phyloP scores from a whole-genome alignment of 805 yeast species.

The Suhomyces pyralidae region DNA sequence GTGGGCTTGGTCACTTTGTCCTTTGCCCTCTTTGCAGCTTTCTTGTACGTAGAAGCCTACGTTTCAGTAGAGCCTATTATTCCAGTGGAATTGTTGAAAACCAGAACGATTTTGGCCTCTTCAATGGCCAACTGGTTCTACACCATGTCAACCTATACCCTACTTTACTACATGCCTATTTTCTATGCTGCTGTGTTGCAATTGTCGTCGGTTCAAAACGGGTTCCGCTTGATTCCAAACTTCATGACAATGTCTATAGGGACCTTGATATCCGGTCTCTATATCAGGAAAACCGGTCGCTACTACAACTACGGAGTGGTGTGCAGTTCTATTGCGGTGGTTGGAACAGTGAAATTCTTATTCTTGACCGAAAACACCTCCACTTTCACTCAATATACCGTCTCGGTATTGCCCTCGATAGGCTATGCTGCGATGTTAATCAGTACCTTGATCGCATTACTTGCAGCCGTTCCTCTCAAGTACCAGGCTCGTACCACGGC shows the following conservation, averaged over 20 bases:
- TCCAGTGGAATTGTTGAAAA: conserved; percentile 56
- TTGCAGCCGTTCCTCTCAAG: conserved; percentile 66
- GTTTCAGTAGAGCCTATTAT: conserved; percentile 63
- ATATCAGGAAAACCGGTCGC: conserved; percentile 65
- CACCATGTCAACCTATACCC: conserved; percentile 65
- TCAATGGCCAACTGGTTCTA: conserved; percentile 68
- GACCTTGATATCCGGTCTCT: conserved; percentile 62
- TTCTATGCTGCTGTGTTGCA: conserved; percentile 55
- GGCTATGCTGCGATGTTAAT: conserved; percentile 70
- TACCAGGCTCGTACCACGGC: conserved; percentile 86
- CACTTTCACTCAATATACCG: conserved; percentile 38
- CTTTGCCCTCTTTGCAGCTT: conserved; percentile 33
- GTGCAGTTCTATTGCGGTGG: conserved; percentile 41
- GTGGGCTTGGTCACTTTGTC: conserved; percentile 31
- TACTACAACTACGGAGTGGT: conserved; percentile 49
- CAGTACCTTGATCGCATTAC: conserved; percentile 67
- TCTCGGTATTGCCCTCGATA: conserved; percentile 55
- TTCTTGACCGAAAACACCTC: conserved; percentile 28
- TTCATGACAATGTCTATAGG: conserved; percentile 68
- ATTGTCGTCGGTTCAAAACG: conserved; percentile 54
- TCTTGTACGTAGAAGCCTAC: conserved; percentile 50
- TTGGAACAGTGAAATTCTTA: conserved; percentile 45
- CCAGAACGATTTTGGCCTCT: conserved; percentile 61
- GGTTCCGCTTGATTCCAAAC: conserved; percentile 59
- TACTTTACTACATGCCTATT: conserved; percentile 68